These are phyloP conservation scores for Apiotrichum domesticum DNA, from an alignment of 1,284 basidiomycete genomes.

Conservation along the genomic window DNA sequence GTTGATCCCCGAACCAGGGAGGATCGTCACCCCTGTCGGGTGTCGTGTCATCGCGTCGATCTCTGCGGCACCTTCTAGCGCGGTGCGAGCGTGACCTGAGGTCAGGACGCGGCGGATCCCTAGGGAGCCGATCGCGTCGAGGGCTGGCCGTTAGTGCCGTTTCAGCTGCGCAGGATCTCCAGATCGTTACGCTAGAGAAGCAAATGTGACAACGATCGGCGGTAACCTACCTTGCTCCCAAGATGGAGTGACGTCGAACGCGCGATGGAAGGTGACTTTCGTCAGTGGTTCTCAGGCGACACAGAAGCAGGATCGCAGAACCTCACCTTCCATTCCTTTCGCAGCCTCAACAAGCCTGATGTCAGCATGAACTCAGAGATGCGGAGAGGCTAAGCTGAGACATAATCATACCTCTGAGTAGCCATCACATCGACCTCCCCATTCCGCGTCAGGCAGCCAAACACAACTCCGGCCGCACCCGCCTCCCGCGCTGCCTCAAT, in stretches of 20 bases:
- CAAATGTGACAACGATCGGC: neutral
- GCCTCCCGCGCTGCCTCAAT: conserved; percentile 48
- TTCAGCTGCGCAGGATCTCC: too few relatives aligned
- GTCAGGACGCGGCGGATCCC: conserved; percentile 68
- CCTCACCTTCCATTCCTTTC: conserved; percentile 57
- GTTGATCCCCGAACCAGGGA: conserved; percentile 25
- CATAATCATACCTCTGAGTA: conserved; percentile 41
- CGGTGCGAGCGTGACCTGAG: conserved; percentile 50
- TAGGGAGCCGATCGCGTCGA: conserved; percentile 54
- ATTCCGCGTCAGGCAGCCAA: conserved; percentile 58
- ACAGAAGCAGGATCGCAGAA: neutral
- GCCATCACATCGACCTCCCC: conserved; percentile 58
- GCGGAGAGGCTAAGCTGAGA: too few relatives aligned
- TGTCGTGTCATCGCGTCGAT: conserved; percentile 3
- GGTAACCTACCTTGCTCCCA: conserved; percentile 24
- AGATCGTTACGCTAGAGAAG: too few relatives aligned
- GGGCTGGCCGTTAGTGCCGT: conserved; percentile 48
- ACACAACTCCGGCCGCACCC: conserved; percentile 61
- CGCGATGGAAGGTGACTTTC: conserved; percentile 72
- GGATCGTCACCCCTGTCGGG: conserved; percentile 46
- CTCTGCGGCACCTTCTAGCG: conserved; percentile 12
- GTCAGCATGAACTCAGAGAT: neutral
- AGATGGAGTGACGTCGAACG: conserved; percentile 67
- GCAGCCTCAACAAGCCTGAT: conserved; percentile 54
- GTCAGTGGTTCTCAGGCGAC: neutral